Evolutionary conservation across 148 eudicot genomes (phyloP).

Genomic region (Persicaria maculosa): DNA sequence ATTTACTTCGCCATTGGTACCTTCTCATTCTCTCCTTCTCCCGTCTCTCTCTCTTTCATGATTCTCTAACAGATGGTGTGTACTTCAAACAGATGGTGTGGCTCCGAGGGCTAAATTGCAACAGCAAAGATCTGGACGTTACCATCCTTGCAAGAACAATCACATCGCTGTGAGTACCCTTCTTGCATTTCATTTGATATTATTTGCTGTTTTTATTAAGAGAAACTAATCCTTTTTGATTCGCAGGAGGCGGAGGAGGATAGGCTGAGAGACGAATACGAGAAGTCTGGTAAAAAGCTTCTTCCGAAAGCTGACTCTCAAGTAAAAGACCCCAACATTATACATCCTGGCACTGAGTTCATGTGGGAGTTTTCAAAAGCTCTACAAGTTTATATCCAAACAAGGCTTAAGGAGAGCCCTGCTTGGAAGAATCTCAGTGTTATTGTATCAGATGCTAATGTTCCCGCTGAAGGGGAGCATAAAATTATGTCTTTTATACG

Average conservation of each 20-base stretch:
- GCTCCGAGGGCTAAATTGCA: conserved; percentile 52
- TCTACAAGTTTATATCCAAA: conserved; percentile 23
- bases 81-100: conserved; percentile 51
- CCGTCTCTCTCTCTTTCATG: too few species aligned
- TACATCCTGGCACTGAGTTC: conserved; percentile 42
- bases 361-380: conserved; percentile 33
- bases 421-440: conserved; percentile 42
- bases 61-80: conserved; percentile 51
- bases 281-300: conserved; percentile 25
- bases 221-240: too few species aligned
- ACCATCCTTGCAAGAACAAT: conserved; percentile 18
- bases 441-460: conserved; percentile 37
- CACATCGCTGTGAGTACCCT: conserved; percentile 22
- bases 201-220: too few species aligned
- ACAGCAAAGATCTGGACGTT: conserved; percentile 40
- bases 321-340: conserved; percentile 34
- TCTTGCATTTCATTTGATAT: not conserved
- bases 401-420: conserved; percentile 18
- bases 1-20: conserved; percentile 36
- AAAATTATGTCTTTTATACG: conserved; percentile 44
- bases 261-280: conserved; percentile 21
- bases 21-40: too few species aligned
- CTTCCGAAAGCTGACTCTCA: conserved; percentile 29
- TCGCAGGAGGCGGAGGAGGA: conserved; percentile 39
- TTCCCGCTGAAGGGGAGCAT: conserved; percentile 52